These are phyloP conservation scores for Calonectria hawksworthii DNA, from an alignment of 2,329 filamentous ascomycete species.

Conservation along the genomic window DNA sequence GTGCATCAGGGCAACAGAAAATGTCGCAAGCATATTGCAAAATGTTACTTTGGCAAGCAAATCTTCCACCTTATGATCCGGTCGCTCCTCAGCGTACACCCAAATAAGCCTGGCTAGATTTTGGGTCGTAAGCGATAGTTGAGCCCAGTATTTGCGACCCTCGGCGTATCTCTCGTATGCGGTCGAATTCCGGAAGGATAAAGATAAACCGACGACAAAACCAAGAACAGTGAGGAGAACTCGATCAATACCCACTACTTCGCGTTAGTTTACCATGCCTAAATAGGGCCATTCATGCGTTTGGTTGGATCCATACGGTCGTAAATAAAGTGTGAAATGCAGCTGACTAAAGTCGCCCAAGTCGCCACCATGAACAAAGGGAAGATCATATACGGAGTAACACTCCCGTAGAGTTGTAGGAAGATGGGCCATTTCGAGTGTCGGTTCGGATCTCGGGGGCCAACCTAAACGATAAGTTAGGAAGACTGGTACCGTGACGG, in stretches of 20 bases:
- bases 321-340: conserved; percentile 63
- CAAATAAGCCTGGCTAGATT: conserved; percentile 83
- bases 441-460: conserved; percentile 76
- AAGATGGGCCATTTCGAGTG: conserved; percentile 84
- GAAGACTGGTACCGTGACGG: no score
- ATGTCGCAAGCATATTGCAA: conserved; percentile 83
- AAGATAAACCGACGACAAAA: conserved; percentile 82
- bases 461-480: conserved; percentile 42
- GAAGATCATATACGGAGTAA: conserved; percentile 79
- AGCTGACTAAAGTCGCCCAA: conserved; percentile 78
- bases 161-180: conserved; percentile 80
- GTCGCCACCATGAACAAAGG: conserved; percentile 72
- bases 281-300: background rate
- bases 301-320: conserved; percentile 28
- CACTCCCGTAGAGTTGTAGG: conserved; percentile 79
- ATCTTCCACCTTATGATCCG: conserved; percentile 69
- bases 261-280: background rate
- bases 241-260: conserved; percentile 42
- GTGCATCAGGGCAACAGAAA: conserved; percentile 81
- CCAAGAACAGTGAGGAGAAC: conserved; percentile 79
- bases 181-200: conserved; percentile 81
- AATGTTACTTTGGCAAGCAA: conserved; percentile 78
- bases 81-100: conserved; percentile 77
- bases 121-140: conserved; percentile 72
- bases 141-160: conserved; percentile 72